Percentiles rank a stretch among this genome's conserved stretches.
Evolutionary conservation across 202 grass and related monocot species (phyloP).

Genomic region (Eragrostis tef): DNA sequence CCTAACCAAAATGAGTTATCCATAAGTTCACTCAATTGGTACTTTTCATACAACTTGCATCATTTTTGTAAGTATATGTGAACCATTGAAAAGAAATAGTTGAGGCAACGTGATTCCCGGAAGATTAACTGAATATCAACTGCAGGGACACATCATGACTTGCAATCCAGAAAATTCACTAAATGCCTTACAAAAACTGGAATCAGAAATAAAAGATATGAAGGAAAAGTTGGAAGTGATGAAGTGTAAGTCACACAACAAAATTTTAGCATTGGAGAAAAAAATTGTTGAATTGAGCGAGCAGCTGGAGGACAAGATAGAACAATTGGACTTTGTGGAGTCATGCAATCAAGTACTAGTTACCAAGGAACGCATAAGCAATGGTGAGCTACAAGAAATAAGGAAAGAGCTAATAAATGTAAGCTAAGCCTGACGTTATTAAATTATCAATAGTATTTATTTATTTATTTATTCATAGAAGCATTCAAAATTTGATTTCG

Average conservation of each 20-base stretch:
- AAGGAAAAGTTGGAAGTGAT: not conserved
- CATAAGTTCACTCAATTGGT: not conserved
- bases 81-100: not conserved
- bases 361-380: constrained; percentile 56
- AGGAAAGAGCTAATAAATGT: constrained; percentile 55
- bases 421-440: not conserved
- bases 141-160: not conserved
- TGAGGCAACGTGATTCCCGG: not conserved
- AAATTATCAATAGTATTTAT: not conserved
- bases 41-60: not conserved
- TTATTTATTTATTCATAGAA: no score
- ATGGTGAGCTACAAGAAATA: constrained; percentile 59
- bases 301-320: constrained; percentile 59
- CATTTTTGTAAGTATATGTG: not conserved
- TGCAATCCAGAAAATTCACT: not conserved
- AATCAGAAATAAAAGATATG: constrained; percentile 20
- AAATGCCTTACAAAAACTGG: not conserved
- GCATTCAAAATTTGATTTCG: not conserved
- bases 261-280: constrained; percentile 25
- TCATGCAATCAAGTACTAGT: constrained; percentile 56
- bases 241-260: not conserved
- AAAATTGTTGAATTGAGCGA: constrained; percentile 58
- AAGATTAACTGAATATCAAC: not conserved
- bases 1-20: not conserved
- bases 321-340: constrained; percentile 63